Conservation (phyloP, 495 filamentous ascomycete species). For the Paragyromitra xinjiangensis region DNA sequence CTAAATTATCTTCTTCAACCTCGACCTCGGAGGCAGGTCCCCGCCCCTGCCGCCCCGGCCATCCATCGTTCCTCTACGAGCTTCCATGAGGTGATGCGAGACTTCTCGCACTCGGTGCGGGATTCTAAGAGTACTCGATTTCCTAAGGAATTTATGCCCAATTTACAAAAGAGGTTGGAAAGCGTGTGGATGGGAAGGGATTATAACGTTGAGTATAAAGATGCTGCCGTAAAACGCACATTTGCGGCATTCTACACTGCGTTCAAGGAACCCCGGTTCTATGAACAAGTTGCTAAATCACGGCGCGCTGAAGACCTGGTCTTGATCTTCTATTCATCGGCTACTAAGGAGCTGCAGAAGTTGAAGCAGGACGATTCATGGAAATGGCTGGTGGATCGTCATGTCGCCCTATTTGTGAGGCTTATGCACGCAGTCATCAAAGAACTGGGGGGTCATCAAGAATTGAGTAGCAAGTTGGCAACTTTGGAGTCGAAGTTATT, state of each 20-base stretch:
- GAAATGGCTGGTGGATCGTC: slow-evolving; percentile 91
- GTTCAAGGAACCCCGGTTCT: slow-evolving; percentile 75
- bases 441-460: slow-evolving; percentile 67
- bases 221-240: slow-evolving; percentile 77
- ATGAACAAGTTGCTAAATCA: slow-evolving; percentile 87
- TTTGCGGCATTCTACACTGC: slow-evolving; percentile 83
- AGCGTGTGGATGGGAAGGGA: slow-evolving; percentile 74
- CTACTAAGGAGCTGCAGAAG: slow-evolving; percentile 85
- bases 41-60: slow-evolving; percentile 67
- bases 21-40: slow-evolving; percentile 79
- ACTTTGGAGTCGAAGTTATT: slow-evolving; percentile 93
- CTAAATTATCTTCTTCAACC: slow-evolving; percentile 93
- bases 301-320: slow-evolving; percentile 88
- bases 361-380: slow-evolving; percentile 86
- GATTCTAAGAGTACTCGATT: slow-evolving; percentile 81
- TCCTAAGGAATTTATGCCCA: slow-evolving; percentile 78
- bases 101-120: slow-evolving; percentile 56
- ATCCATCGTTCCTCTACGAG: slow-evolving; percentile 71
- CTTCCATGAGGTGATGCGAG: slow-evolving; percentile 59
- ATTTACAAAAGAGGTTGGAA: slow-evolving; percentile 74
- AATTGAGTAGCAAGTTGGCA: slow-evolving; percentile 78
- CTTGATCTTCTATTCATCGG: slow-evolving; percentile 88
- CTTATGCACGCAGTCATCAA: slow-evolving; percentile 81
- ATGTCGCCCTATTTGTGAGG: slow-evolving; percentile 93
- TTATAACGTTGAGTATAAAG: slow-evolving; percentile 79